A percentile compares a stretch with the other conserved stretches of the same genome.
Evolutionary conservation across 1,284 basidiomycete genomes (phyloP).

Genomic region (Malassezia brasiliensis): DNA sequence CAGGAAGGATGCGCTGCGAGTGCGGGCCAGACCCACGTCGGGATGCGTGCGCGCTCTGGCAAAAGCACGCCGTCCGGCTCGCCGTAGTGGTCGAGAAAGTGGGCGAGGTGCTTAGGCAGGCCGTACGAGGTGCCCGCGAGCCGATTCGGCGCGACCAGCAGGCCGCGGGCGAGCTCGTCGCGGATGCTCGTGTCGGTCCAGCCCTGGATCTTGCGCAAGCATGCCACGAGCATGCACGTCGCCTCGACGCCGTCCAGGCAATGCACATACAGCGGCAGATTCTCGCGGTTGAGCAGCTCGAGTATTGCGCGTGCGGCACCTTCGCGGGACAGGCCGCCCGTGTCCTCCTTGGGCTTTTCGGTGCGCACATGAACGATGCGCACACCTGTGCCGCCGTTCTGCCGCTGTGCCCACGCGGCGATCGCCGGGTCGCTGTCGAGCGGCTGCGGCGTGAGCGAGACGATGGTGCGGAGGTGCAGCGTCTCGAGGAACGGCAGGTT

Average conservation of each 20-base stretch:
- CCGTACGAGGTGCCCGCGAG: slow-evolving; percentile 24
- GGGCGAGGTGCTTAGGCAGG: slow-evolving; percentile 28
- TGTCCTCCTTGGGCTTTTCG: slow-evolving; percentile 45
- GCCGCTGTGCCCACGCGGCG: slow-evolving; percentile 24
- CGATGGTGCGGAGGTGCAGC: slow-evolving; percentile 35
- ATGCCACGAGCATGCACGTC: slow-evolving; percentile 35
- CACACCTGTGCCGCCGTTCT: slow-evolving; percentile 14
- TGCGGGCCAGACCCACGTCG: slow-evolving; percentile 33
- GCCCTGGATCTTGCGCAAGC: slow-evolving; percentile 40
- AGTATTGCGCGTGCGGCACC: slow-evolving; percentile 32
- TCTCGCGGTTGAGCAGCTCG: slow-evolving; percentile 30
- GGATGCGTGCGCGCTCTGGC: slow-evolving; percentile 28
- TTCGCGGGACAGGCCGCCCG: slow-evolving; percentile 35
- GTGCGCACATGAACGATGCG: slow-evolving; percentile 33
- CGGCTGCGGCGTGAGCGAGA: slow-evolving; percentile 42
- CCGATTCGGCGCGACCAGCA: slow-evolving; percentile 23
- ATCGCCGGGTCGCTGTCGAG: slow-evolving; percentile 28
- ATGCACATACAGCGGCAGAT: slow-evolving; percentile 43
- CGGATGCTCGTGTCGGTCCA: slow-evolving; percentile 30
- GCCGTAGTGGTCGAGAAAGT: slow-evolving; percentile 37
- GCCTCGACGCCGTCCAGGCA: slow-evolving; percentile 43
- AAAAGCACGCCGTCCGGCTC: slow-evolving; percentile 35
- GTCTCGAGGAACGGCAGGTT: slow-evolving; percentile 39
- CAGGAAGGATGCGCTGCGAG: slow-evolving; percentile 3
- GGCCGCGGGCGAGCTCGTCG: slow-evolving; percentile 30